Conservation (phyloP, 805 yeast genomes). For the Candida insectalens region DNA sequence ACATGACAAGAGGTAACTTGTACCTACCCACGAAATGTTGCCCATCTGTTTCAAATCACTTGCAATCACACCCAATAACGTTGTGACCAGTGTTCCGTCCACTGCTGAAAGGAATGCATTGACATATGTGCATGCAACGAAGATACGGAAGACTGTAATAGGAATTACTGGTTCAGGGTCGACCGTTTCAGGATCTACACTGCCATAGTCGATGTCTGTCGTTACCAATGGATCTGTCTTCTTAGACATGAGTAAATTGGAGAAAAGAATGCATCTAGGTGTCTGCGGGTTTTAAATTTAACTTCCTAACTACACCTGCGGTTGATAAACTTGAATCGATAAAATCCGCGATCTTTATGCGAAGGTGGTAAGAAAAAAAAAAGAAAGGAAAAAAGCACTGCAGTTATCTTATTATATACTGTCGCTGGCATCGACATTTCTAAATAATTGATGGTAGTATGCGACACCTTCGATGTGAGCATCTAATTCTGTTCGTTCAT, state of each 20-base stretch:
- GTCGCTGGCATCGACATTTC: constrained; percentile 1
- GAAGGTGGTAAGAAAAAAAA: not conserved
- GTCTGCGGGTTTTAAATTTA: no score
- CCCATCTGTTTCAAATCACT: constrained; percentile 36
- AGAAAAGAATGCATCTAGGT: no score
- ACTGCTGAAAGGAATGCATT: constrained; percentile 33
- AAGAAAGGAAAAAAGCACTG: not conserved
- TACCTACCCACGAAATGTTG: constrained; percentile 30
- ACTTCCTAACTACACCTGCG: no score
- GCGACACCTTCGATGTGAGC: constrained; percentile 5
- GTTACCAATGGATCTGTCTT: no score
- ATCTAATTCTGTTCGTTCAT: constrained; percentile 3
- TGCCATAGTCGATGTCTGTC: not conserved
- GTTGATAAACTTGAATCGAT: no score
- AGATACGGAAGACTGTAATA: not conserved
- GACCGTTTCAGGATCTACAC: not conserved
- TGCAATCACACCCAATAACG: constrained; percentile 39
- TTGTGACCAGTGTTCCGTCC: constrained; percentile 43
- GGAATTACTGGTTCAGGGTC: not conserved
- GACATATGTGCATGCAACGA: constrained; percentile 3
- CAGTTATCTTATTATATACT: not conserved
- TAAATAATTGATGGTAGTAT: constrained; percentile 2
- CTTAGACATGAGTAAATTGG: no score
- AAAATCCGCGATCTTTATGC: not conserved
- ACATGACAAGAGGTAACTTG: constrained; percentile 28